Percentiles rank a stretch among this genome's conserved stretches.
phyloP scores from a whole-genome alignment of 139 green algal genomes.

The Tetraselmis striata region DNA sequence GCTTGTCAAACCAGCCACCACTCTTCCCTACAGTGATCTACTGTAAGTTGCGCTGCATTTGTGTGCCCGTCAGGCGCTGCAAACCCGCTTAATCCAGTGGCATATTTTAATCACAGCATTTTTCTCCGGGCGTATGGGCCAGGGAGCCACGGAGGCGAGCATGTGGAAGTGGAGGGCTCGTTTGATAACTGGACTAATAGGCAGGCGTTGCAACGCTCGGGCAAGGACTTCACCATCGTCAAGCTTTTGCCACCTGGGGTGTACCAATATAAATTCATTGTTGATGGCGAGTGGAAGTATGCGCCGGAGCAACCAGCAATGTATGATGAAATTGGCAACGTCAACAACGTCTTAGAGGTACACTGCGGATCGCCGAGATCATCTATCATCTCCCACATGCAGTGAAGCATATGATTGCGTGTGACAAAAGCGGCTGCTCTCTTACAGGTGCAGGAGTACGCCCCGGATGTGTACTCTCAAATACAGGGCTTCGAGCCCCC shows the following conservation, averaged over 20 bases:
- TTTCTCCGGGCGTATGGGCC: no score
- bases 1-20: slow-evolving; percentile 50
- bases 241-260: slow-evolving; percentile 91
- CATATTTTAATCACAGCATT: background rate
- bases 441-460: slow-evolving; percentile 8
- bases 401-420: no score
- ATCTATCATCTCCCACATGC: no score
- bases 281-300: slow-evolving; percentile 1
- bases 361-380: no score
- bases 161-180: slow-evolving; percentile 88
- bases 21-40: background rate
- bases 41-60: no score
- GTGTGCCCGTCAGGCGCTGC: background rate
- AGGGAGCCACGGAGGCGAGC: slow-evolving; percentile 80
- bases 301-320: slow-evolving; percentile 7
- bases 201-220: slow-evolving; percentile 70
- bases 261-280: slow-evolving; percentile 52
- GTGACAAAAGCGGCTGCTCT: no score
- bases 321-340: slow-evolving; percentile 11
- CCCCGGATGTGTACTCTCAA: background rate
- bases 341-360: slow-evolving; percentile 12
- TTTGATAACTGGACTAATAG: slow-evolving; percentile 94
- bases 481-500: slow-evolving; percentile 3
- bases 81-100: background rate
- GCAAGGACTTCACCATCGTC: slow-evolving; percentile 92